A percentile compares a stretch with the other conserved stretches of the same genome.
Evolutionary conservation across 2,329 filamentous ascomycete species (phyloP).

Genomic region (Fusarium luffae): DNA sequence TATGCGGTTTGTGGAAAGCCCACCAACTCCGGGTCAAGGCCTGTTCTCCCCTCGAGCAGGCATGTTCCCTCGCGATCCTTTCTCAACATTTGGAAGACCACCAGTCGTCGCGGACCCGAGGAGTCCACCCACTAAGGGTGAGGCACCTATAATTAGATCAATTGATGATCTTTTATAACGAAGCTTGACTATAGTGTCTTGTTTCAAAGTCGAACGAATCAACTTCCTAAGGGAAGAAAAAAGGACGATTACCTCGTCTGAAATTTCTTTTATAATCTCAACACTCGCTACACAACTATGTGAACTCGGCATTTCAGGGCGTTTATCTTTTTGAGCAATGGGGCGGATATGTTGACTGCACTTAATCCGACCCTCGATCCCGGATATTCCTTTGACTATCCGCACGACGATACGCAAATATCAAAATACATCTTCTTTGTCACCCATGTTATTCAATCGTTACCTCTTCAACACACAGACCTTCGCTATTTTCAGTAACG

Average conservation of each 20-base stretch:
- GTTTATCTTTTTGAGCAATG: slow-evolving; percentile 28
- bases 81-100: slow-evolving; percentile 63
- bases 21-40: slow-evolving; percentile 63
- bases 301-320: slow-evolving; percentile 38
- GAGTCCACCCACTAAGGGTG: slow-evolving; percentile 79
- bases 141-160: slow-evolving; percentile 79
- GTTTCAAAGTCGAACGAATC: slow-evolving; percentile 2
- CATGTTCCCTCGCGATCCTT: slow-evolving; percentile 65
- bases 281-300: slow-evolving; percentile 30
- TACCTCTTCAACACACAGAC: slow-evolving; percentile 27
- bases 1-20: slow-evolving; percentile 64
- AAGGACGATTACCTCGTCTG: slow-evolving; percentile 17
- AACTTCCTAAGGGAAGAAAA: slow-evolving; percentile 7
- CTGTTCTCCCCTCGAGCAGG: slow-evolving; percentile 65
- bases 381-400: slow-evolving; percentile 23
- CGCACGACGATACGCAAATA: slow-evolving; percentile 43
- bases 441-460: slow-evolving; percentile 34
- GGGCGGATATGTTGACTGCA: slow-evolving; percentile 16
- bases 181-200: slow-evolving; percentile 2
- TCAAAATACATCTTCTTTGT: slow-evolving; percentile 41
- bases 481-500: slow-evolving; percentile 39
- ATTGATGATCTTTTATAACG: slow-evolving; percentile 80
- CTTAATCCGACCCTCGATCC: slow-evolving; percentile 19
- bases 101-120: slow-evolving; percentile 71
- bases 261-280: slow-evolving; percentile 14